These are phyloP conservation scores for Phyllosticta citribraziliensis DNA, from an alignment of 2,329 filamentous ascomycete genomes.

Conservation along the genomic window DNA sequence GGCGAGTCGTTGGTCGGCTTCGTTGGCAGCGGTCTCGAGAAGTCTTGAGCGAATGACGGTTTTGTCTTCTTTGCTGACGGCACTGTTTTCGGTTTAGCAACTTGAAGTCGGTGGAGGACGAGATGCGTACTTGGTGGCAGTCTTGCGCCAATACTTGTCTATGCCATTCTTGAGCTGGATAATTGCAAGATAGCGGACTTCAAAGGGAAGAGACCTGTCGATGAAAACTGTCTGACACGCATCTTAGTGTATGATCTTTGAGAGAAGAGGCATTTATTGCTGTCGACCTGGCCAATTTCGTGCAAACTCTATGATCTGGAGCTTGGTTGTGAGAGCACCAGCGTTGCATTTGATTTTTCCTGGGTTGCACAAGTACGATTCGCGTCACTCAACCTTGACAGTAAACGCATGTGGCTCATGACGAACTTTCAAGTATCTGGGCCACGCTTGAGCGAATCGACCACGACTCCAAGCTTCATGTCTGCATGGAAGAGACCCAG, in stretches of 20 bases:
- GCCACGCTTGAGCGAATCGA: not conserved
- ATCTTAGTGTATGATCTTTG: conserved; percentile 12
- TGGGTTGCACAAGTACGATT: too few species aligned
- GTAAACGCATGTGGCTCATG: not conserved
- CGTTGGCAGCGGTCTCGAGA: conserved; percentile 66
- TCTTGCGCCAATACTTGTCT: conserved; percentile 85
- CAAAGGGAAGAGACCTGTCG: conserved; percentile 63
- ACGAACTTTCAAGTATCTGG: not conserved
- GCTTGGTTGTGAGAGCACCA: not conserved
- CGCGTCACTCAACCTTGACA: not conserved
- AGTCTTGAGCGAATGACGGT: conserved; percentile 62
- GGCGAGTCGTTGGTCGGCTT: conserved; percentile 65
- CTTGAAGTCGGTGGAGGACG: conserved; percentile 4
- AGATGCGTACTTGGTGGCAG: conserved; percentile 51
- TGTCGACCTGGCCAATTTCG: not conserved
- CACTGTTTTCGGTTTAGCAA: conserved; percentile 29
- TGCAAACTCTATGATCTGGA: not conserved
- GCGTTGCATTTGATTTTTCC: not conserved
- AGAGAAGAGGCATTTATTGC: not conserved
- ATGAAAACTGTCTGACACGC: conserved; percentile 61
- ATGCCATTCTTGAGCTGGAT: conserved; percentile 96
- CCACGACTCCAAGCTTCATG: not conserved
- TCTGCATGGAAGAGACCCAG: not conserved
- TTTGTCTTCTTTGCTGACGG: conserved; percentile 62
- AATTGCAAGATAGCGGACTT: conserved; percentile 79